Percentiles rank a stretch among this genome's conserved stretches.
These are phyloP conservation scores for Colletotrichum sp. DNA, from an alignment of 2,329 filamentous ascomycete species.

Conservation along the genomic window DNA sequence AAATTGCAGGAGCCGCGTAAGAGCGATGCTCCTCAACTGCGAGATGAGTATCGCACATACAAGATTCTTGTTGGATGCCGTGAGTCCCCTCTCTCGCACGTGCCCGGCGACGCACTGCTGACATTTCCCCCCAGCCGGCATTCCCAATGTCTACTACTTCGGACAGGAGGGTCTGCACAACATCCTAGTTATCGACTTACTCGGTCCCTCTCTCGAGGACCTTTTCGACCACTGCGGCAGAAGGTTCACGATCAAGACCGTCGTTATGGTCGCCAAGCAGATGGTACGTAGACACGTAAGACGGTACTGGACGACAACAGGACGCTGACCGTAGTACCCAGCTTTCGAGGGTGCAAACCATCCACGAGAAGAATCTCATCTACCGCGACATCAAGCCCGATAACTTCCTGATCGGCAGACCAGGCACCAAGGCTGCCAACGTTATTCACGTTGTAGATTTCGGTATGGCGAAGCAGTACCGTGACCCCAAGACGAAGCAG, in stretches of 20 bases:
- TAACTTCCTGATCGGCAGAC: constrained; percentile 96
- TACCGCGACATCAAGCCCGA: constrained; percentile 99
- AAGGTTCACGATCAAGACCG: constrained; percentile 95
- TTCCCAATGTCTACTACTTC: constrained; percentile 99
- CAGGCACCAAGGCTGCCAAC: constrained; percentile 91
- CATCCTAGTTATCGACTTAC: constrained; percentile 95
- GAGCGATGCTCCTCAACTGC: constrained; percentile 95
- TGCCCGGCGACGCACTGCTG: background rate
- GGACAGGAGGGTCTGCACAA: constrained; percentile 98
- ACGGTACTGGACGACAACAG: too few species aligned
- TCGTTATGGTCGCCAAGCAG: constrained; percentile 99
- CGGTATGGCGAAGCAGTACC: constrained; percentile 99
- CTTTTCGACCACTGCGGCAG: constrained; percentile 97
- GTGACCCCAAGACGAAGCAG: constrained; percentile 98
- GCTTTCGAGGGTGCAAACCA: constrained; percentile 89
- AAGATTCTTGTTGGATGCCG: constrained; percentile 99
- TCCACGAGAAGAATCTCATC: constrained; percentile 99
- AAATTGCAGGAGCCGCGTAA: constrained; percentile 87
- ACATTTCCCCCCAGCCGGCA: constrained; percentile 70
- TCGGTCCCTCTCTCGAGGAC: constrained; percentile 94
- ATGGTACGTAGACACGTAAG: constrained; percentile 66
- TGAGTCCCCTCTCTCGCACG: constrained; percentile 60
- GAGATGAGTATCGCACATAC: constrained; percentile 99
- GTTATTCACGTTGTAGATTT: constrained; percentile 99
- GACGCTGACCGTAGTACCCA: constrained; percentile 33